Evolutionary conservation across 2,329 filamentous ascomycete species (phyloP).

Genomic region (Xylariaceae sp.): DNA sequence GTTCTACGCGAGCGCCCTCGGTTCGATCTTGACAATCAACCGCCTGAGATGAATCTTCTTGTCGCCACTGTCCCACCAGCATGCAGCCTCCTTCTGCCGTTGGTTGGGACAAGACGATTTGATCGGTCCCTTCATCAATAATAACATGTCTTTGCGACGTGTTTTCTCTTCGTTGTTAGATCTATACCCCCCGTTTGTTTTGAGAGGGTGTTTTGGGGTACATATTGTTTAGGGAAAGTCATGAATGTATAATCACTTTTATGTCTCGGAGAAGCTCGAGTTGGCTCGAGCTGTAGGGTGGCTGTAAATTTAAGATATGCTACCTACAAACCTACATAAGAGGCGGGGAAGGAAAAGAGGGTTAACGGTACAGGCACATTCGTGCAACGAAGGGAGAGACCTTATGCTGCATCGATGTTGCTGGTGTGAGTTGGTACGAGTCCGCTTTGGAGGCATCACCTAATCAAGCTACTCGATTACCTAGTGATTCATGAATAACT

Average conservation of each 20-base stretch:
- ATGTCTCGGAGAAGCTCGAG: no score
- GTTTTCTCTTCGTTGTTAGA: slow-evolving; percentile 47
- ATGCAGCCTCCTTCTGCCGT: background rate
- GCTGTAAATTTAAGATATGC: no score
- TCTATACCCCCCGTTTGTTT: slow-evolving; percentile 49
- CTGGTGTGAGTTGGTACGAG: no score
- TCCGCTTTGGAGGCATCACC: no score
- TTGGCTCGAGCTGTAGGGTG: no score
- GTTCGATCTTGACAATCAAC: slow-evolving; percentile 36
- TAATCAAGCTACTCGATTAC: no score
- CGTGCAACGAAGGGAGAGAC: no score
- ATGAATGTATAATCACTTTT: slow-evolving; percentile 39
- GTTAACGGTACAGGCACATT: no score
- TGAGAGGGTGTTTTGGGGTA: slow-evolving; percentile 41
- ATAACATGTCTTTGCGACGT: slow-evolving; percentile 33
- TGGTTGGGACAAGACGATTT: slow-evolving; percentile 31
- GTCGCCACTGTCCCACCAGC: slow-evolving; percentile 15
- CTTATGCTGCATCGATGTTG: no score
- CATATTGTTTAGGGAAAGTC: slow-evolving; percentile 42
- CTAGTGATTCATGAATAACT: no score
- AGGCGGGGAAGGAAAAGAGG: no score
- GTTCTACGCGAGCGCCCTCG: slow-evolving; percentile 41
- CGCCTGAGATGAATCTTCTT: slow-evolving; percentile 32
- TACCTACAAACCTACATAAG: no score
- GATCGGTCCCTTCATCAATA: slow-evolving; percentile 13